Percentiles rank a stretch among this genome's conserved stretches.
Evolutionary conservation across 805 yeast genomes (phyloP).

Genomic region (Metschnikowia reukaufii): DNA sequence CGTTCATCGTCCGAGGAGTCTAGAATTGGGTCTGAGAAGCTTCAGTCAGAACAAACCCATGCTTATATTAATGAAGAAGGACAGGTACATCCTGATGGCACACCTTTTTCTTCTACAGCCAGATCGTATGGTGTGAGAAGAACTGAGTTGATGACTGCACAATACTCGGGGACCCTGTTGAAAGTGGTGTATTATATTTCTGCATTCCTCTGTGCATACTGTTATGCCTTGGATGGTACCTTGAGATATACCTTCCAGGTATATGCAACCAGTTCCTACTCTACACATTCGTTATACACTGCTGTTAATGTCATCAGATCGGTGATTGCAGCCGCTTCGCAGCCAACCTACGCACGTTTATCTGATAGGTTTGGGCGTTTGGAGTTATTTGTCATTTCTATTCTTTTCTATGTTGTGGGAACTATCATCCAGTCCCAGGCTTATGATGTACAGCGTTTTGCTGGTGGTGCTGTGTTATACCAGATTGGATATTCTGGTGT

Average conservation of each 20-base stretch:
- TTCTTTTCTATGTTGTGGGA: conserved; percentile 60
- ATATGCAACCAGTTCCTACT: conserved; percentile 56
- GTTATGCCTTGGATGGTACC: conserved; percentile 58
- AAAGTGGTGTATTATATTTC: conserved; percentile 46
- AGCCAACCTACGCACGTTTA: conserved; percentile 61
- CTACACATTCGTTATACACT: conserved; percentile 54
- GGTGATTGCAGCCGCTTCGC: conserved; percentile 67
- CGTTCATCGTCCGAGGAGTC: conserved; percentile 5
- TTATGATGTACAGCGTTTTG: conserved; percentile 53
- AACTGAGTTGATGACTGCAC: conserved; percentile 54
- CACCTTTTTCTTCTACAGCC: conserved; percentile 13
- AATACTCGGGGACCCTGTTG: conserved; percentile 27
- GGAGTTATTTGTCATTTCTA: conserved; percentile 47
- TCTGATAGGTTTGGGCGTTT: conserved; percentile 69
- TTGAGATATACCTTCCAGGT: conserved; percentile 49
- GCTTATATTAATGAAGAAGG: conserved; percentile 1
- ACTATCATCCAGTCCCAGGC: conserved; percentile 65
- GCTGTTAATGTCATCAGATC: conserved; percentile 58
- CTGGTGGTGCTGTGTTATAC: conserved; percentile 60
- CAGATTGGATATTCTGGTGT: conserved; percentile 61
- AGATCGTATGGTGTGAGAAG: conserved; percentile 54
- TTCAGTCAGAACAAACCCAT: background rate
- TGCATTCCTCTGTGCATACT: conserved; percentile 56
- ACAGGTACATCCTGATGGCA: conserved; percentile 1
- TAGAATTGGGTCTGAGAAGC: conserved; percentile 2